Evolutionary conservation across 306 rosid genomes (phyloP), one percentile per base, ranked within the genome.

Genomic region (Mimosa pudica): DNA sequence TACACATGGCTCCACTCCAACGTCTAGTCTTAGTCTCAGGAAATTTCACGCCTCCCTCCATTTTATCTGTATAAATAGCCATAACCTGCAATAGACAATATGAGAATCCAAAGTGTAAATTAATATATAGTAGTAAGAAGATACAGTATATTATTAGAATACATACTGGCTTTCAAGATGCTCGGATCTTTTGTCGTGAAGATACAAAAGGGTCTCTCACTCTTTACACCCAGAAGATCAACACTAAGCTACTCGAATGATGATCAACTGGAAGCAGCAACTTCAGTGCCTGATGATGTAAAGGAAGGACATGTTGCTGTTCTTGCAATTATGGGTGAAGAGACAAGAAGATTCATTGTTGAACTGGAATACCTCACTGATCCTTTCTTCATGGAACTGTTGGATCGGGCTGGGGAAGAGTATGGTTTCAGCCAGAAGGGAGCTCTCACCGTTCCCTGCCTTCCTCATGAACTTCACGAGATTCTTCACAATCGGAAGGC

Each of bases 371-470:
- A 82, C 49, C 80, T 93, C 70, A 79, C 72, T 18, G 74, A 88
- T 78, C 96, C 96, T 49, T 82, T 74, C 67, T 92, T 92, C 75
- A 62, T 86, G 84, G 88, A 77, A 68, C 71, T 92, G 10, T 82
- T 90, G 16, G 89, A 90, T 73, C 82, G 83, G 49, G 94, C 93
- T 42, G 60, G 79, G 63, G 92, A 88, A 79, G 94, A 89, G 75
- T 90, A 79, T 83, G 94, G 96, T 18, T 88, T 86, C 70, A 78
- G 70, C 35, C 93, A 90, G 57, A 68, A 79, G 69, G 96, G 97
- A 60, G 87, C 93, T 76, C 90, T 90, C n/a, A 82, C 78, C n/a
- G 78, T 92, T 76, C 94, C 94, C 8, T 92, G 93, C 77, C 44
- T 44, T 18, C 94, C 93, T 30, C 84, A 71, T 16, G 93, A 90